Evolutionary conservation across 129 eudicot genomes (phyloP).

Genomic region (Helianthus tuberosus): DNA sequence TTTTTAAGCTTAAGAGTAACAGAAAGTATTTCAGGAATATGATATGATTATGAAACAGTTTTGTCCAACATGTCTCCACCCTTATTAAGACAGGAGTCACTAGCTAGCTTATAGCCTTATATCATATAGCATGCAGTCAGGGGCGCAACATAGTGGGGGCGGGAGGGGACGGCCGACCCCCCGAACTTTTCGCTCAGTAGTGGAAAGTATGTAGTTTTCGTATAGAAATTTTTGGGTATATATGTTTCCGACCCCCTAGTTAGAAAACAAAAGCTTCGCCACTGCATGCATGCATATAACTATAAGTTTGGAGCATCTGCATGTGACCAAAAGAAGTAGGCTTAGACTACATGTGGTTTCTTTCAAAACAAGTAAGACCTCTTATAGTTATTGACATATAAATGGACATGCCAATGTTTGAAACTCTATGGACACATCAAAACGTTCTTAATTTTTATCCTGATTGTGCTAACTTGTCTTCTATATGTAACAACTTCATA

Average conservation of each 20-base stretch:
- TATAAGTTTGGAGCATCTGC: constrained; percentile 23
- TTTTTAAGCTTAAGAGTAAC: constrained; percentile 24
- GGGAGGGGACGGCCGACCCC: too few species aligned
- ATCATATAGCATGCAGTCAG: constrained; percentile 20
- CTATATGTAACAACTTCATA: not conserved
- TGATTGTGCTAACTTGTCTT: not conserved
- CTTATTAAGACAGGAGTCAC: not conserved
- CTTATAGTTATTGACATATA: too few species aligned
- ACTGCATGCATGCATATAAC: too few species aligned
- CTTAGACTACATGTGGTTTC: constrained; percentile 66
- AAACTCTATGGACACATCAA: constrained; percentile 10
- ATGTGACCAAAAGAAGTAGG: constrained; percentile 49
- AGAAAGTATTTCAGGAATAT: constrained; percentile 34
- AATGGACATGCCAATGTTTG: not conserved
- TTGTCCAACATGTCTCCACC: constrained; percentile 36
- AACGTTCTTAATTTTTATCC: not conserved
- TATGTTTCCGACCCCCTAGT: too few species aligned
- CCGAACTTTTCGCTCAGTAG: too few species aligned
- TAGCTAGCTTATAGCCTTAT: not conserved
- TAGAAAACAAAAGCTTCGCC: too few species aligned
- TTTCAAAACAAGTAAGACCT: not conserved
- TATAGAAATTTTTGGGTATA: too few species aligned
- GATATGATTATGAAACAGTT: not conserved
- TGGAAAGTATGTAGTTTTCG: too few species aligned
- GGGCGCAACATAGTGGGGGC: too few species aligned